Base-by-base conservation (phyloP, 129 eudicot genomes). In the Ambrosia trifida region DNA sequence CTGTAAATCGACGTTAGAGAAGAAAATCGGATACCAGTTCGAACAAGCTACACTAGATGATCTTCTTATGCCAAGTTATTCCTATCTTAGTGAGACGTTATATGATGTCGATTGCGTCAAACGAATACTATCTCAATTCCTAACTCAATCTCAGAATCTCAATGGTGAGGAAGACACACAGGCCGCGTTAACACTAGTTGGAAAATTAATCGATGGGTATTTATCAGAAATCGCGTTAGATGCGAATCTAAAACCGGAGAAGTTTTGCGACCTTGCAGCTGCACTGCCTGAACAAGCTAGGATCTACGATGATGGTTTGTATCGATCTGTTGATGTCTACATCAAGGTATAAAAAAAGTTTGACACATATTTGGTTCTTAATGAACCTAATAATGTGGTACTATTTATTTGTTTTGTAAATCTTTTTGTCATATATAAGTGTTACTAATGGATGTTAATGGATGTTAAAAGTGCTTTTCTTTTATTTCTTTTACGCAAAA, bases 191-290 rank as follows among this genome's bases (percentile, higher is more conserved):
- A 67, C 84, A 86, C 82, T 90, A 3, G 97, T 95, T 41, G 99
- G 99, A 11, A 95, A 95, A 81, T 76, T 95, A 65, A 88, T 95
- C 36, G 99, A 95, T 65, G 91, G 97, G 8, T 95, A 95, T 82
- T 38, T 95, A 16, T 90, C 99, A 3, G 99, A 95, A 76, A 88
- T 95, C 19, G 99, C 96, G 9, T 86, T 96, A 5, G 99, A 95
- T 44, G 88, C 86, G 6, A 90, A 90, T 76, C 80, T 95, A 61
- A 87, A 84, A 57, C 91, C 90, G 73, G 96, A 86, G 1, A 90
- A 83, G 33, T 90, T 95, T 53, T 84, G 31, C 36, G 79, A 84
- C n/a, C 69, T 95, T 7, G 97, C 97, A 0, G 62, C 73, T 35
- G 76, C 95, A 4, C 65, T 90, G 74, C 99, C 99, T 36, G 96